phyloP scores from a whole-genome alignment of 2,329 filamentous ascomycete species.

The Monilinia polystroma region DNA sequence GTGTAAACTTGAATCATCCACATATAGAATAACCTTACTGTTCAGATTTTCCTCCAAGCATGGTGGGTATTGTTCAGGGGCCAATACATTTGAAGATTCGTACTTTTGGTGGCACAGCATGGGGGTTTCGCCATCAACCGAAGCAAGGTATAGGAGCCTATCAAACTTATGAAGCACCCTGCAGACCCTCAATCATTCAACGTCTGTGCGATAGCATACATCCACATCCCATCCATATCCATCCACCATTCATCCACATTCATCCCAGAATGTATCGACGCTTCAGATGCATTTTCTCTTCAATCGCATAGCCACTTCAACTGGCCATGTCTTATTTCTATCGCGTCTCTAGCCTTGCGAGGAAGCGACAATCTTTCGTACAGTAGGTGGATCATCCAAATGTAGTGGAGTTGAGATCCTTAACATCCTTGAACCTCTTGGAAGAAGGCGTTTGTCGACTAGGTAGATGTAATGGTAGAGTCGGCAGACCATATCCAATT shows the following conservation, averaged over 20 bases:
- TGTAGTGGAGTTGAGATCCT: conserved; percentile 10
- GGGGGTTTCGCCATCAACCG: conserved; percentile 16
- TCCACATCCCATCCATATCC: neutral
- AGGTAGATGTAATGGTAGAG: neutral
- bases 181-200: conserved; percentile 8
- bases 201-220: conserved; percentile 9
- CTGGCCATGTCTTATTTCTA: conserved; percentile 15
- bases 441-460: conserved; percentile 9
- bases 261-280: conserved; percentile 12
- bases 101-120: conserved; percentile 10
- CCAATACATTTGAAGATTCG: conserved; percentile 8
- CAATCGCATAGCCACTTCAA: conserved; percentile 16
- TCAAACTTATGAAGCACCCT: neutral
- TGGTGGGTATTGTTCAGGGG: conserved; percentile 21
- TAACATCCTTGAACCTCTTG: neutral
- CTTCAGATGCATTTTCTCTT: conserved; percentile 22
- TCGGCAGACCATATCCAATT: conserved; percentile 13
- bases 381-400: neutral
- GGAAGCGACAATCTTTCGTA: neutral
- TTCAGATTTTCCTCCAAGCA: neutral
- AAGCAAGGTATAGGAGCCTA: conserved; percentile 13
- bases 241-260: neutral
- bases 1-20: neutral
- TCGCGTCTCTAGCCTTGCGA: conserved; percentile 6
- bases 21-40: neutral